Percentiles rank a stretch among this genome's conserved stretches.
Evolutionary conservation across 2,329 filamentous ascomycete species (phyloP).

Genomic region (Leptographium galeiforme): DNA sequence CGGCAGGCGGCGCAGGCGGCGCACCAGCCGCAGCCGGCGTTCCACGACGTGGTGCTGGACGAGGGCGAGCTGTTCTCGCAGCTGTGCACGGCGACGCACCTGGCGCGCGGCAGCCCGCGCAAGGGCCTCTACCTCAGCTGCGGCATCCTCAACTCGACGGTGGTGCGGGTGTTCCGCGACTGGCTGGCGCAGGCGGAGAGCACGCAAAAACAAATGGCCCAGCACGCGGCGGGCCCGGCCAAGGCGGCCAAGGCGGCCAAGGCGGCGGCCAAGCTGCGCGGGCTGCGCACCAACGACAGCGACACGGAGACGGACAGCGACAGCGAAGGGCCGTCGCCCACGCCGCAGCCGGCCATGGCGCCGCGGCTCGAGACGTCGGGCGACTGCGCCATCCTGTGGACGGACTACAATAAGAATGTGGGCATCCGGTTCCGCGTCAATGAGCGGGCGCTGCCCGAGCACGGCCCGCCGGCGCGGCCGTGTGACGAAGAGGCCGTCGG

Average conservation of each 20-base stretch:
- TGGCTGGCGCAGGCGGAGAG: slow-evolving; percentile 40
- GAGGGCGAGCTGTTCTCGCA: slow-evolving; percentile 61
- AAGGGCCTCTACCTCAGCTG: slow-evolving; percentile 50
- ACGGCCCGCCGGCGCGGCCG: slow-evolving; percentile 35
- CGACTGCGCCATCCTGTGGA: slow-evolving; percentile 47
- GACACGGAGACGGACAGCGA: slow-evolving; percentile 3
- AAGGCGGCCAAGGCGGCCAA: too few species aligned
- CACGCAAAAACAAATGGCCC: too few species aligned
- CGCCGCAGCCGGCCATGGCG: too few species aligned
- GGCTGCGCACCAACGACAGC: slow-evolving; percentile 14
- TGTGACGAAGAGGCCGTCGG: slow-evolving; percentile 54
- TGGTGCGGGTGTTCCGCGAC: slow-evolving; percentile 57
- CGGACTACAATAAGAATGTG: slow-evolving; percentile 46
- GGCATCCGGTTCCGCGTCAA: slow-evolving; percentile 56
- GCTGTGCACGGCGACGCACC: slow-evolving; percentile 52
- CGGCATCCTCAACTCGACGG: slow-evolving; percentile 52
- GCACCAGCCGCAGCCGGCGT: slow-evolving; percentile 21
- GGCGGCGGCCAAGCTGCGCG: slow-evolving; percentile 3
- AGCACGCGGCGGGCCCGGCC: too few species aligned
- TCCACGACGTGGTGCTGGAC: slow-evolving; percentile 51
- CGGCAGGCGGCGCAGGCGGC: too few species aligned
- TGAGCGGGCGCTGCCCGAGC: slow-evolving; percentile 26
- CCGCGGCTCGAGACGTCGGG: not conserved
- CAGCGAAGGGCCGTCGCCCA: not conserved
- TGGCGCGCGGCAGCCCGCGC: slow-evolving; percentile 52